phyloP scores from a whole-genome alignment of 352 stramenopile species.

The Hyphochytrium catenoides region DNA sequence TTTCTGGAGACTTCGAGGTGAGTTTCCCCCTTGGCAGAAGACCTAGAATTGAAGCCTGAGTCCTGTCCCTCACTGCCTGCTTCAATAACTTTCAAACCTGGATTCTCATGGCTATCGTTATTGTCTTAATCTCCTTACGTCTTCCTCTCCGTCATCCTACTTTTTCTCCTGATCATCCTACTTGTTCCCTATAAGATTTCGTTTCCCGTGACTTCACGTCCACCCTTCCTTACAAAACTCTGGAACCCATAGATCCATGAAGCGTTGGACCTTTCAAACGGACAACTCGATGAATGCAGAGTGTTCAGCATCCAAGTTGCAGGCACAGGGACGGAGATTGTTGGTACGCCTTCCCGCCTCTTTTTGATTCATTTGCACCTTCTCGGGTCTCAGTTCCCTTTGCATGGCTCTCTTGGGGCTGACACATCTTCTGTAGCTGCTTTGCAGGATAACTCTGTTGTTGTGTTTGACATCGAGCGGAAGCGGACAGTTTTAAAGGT shows the following conservation, averaged over 20 bases:
- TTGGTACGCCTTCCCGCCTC: conserved; percentile 37
- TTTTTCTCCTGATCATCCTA: too few relatives aligned
- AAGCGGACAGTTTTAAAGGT: conserved; percentile 32
- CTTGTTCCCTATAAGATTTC: too few relatives aligned
- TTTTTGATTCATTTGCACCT: too few relatives aligned
- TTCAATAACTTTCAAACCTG: conserved; percentile 13
- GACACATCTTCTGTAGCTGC: too few relatives aligned
- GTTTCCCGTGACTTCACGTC: too few relatives aligned
- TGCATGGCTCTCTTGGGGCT: too few relatives aligned
- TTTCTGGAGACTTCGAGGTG: conserved; percentile 21
- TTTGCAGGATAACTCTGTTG: conserved; percentile 40
- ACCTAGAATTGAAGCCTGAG: too few relatives aligned
- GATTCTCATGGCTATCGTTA: conserved; percentile 16
- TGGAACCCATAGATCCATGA: too few relatives aligned
- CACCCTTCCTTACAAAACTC: too few relatives aligned
- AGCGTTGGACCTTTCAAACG: conserved; percentile 1
- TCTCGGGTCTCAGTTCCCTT: too few relatives aligned
- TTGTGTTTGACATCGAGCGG: conserved; percentile 54
- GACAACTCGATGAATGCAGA: conserved; percentile 19
- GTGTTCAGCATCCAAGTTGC: conserved; percentile 55
- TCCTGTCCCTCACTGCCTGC: neutral
- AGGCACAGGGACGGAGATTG: conserved; percentile 39
- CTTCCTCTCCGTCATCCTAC: too few relatives aligned
- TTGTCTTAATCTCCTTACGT: conserved; percentile 8
- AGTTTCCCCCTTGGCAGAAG: too few relatives aligned